Base-by-base conservation (phyloP, 2,329 filamentous ascomycete species). In the Fusarium devonianum region DNA sequence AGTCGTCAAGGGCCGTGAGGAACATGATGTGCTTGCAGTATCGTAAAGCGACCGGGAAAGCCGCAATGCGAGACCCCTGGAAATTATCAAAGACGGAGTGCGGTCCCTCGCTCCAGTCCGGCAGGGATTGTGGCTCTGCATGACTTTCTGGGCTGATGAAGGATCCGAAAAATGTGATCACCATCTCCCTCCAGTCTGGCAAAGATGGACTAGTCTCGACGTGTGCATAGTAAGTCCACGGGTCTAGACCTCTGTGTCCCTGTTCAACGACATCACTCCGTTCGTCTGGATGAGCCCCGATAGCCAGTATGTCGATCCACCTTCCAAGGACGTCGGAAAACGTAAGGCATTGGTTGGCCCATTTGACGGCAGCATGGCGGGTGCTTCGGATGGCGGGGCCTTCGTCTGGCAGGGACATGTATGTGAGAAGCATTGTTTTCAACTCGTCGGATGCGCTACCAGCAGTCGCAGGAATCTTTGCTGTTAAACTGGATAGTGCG, bases 201-300 rank as follows among this genome's bases (percentile, higher is more conserved):
- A 81, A 40, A 49, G 67, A 32, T 3, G 73, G 67, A 29, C 71
- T 71, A 25, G 64, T 65, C n/a, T 71, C 74, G 29, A 75, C 72
- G 29, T 81, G 75, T 16, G 73, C 73, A 41, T 72, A 73, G 50
- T 78, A 75, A 0, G 75, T 80, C 79, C 79, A 82, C 10, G 83
- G 83, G 63, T 96, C 91, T 4, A 97, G 78, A 1, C 94, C 94
- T 69, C 91, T 92, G 53, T 85, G 86, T 2, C 92, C 94, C 73
- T 97, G 93, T 67, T 99, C 94, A 1, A 90, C 73, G 3, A 97
- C 86, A 67, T 97, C 93, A 52, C 86, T 88, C 34, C 89, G 83
- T 67, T 92, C 88, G 39, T 84, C 81, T 3, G 75, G 71, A 3
- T 80, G 79, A 10, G 86, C 86, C 12, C 83, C 85, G 7, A 94